A percentile compares a stretch with the other conserved stretches of the same genome.
Evolutionary conservation across 306 rosid genomes (phyloP).

Genomic region (Pyrus bretschneideri): DNA sequence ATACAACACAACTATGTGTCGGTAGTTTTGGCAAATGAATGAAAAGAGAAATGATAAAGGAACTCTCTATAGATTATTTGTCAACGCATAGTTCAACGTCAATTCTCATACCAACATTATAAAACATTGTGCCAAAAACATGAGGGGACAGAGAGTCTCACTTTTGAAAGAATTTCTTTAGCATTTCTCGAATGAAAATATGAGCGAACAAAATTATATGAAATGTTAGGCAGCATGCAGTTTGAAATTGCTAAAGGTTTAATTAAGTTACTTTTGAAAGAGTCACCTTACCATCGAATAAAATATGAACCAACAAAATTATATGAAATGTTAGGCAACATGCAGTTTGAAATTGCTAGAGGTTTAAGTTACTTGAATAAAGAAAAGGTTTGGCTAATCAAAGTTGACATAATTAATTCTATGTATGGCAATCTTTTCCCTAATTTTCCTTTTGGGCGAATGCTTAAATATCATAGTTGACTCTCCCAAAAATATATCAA

Average conservation of each 20-base stretch:
- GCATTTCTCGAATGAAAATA: not conserved
- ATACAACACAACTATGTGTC: slow-evolving; percentile 6
- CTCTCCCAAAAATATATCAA: no score
- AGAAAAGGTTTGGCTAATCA: slow-evolving; percentile 7
- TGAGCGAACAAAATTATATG: not conserved
- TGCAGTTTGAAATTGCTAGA: slow-evolving; percentile 2
- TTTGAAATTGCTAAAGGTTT: not conserved
- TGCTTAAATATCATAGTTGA: slow-evolving; percentile 1
- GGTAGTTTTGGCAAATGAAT: slow-evolving; percentile 1
- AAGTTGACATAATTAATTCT: slow-evolving; percentile 1
- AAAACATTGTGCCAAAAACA: no score
- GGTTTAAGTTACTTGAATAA: not conserved
- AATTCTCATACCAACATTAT: no score
- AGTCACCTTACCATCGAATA: no score
- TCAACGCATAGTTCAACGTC: no score
- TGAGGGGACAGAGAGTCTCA: no score
- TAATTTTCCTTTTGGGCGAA: not conserved
- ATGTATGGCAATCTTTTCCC: not conserved
- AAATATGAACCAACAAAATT: not conserved
- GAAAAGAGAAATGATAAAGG: not conserved
- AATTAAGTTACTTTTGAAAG: not conserved
- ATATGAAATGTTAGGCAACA: slow-evolving; percentile 7
- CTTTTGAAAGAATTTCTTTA: no score
- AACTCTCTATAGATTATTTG: no score
- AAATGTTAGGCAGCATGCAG: slow-evolving; percentile 9